A percentile compares a stretch with the other conserved stretches of the same genome.
These are phyloP conservation scores for Penicillium simplicissimum DNA, from an alignment of 495 filamentous ascomycete genomes.

Conservation along the genomic window DNA sequence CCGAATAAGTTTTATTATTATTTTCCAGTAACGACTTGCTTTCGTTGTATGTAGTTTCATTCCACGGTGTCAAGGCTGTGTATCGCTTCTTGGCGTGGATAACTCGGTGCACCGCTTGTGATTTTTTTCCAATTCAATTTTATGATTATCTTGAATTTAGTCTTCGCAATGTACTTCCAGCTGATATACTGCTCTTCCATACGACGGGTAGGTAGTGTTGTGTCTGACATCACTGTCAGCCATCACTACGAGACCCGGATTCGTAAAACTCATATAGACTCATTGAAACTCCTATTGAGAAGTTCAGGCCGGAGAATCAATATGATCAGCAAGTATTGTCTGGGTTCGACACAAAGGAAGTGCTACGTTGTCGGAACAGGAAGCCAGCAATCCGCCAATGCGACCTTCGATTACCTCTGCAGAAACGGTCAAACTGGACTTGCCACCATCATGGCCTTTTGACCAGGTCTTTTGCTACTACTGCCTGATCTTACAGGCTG, in stretches of 20 bases:
- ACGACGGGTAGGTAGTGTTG: not conserved
- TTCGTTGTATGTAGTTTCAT: conserved; percentile 27
- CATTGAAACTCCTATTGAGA: not conserved
- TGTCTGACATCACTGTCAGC: conserved; percentile 24
- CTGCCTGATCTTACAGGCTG: not conserved
- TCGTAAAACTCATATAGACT: not conserved
- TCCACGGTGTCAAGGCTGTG: conserved; percentile 17
- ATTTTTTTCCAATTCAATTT: conserved; percentile 19
- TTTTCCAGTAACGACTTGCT: conserved; percentile 17
- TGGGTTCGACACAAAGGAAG: not conserved
- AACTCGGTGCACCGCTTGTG: conserved; percentile 17
- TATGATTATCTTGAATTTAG: conserved; percentile 11
- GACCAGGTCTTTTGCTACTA: not conserved
- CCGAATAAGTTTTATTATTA: conserved; percentile 11
- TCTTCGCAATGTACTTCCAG: conserved; percentile 2
- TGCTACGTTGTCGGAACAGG: conserved; percentile 18
- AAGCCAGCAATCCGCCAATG: conserved; percentile 8
- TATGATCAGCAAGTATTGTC: not conserved
- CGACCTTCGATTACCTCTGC: conserved; percentile 3
- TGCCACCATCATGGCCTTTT: not conserved
- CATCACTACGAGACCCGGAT: not conserved
- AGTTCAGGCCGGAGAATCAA: not conserved
- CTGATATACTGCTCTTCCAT: not conserved
- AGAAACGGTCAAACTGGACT: conserved; percentile 4
- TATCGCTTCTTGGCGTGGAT: conserved; percentile 15